Percentiles rank a stretch among this genome's conserved stretches.
These are phyloP conservation scores for Monilinia aucupariae DNA, from an alignment of 2,329 filamentous ascomycete genomes.

Conservation along the genomic window DNA sequence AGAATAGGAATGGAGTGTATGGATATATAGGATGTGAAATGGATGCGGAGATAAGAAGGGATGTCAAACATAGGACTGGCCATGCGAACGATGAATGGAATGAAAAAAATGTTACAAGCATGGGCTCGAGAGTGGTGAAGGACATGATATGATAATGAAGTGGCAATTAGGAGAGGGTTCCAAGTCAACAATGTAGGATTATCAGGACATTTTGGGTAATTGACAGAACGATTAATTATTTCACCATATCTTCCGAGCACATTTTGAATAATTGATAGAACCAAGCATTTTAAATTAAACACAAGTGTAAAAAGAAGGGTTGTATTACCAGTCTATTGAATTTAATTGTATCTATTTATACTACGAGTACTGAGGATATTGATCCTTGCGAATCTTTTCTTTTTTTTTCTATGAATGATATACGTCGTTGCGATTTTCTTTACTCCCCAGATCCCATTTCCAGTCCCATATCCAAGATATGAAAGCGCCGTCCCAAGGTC, in stretches of 20 bases:
- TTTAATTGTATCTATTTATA: slow-evolving; percentile 8
- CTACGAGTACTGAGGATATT: not conserved
- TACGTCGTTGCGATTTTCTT: slow-evolving; percentile 15
- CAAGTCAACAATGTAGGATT: not conserved
- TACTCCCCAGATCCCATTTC: not conserved
- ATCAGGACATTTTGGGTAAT: not conserved
- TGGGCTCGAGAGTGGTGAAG: not conserved
- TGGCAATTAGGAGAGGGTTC: not conserved
- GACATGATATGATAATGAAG: not conserved
- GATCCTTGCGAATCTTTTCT: slow-evolving; percentile 15
- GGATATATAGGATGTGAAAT: not conserved
- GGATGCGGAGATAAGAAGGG: not conserved
- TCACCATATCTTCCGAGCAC: too few species aligned
- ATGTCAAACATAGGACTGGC: not conserved
- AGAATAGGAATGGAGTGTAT: not conserved
- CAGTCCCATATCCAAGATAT: slow-evolving; percentile 2
- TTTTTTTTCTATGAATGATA: slow-evolving; percentile 12
- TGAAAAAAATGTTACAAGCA: not conserved
- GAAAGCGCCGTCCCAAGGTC: slow-evolving; percentile 8
- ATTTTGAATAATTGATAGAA: not conserved
- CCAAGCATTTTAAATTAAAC: not conserved
- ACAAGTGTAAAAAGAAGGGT: not conserved
- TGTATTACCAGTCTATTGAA: slow-evolving; percentile 7
- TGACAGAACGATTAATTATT: not conserved
- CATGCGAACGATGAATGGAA: slow-evolving; percentile 5